Evolutionary conservation across 306 rosid species (phyloP), one percentile per base, ranked within the genome.

Genomic region (Dalbergia cultrata): DNA sequence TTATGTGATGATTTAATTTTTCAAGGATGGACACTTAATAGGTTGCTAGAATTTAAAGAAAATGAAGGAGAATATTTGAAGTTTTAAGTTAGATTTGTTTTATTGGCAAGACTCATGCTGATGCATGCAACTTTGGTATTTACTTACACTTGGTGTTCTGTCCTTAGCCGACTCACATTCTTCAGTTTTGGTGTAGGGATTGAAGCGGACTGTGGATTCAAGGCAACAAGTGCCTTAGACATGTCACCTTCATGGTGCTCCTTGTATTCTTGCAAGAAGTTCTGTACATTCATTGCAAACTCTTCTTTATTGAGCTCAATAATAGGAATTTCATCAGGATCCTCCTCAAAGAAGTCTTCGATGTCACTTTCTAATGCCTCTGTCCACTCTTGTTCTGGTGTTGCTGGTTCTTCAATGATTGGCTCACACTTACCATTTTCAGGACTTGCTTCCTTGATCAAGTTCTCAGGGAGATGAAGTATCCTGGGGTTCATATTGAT

Each of bases 71-170:
- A 69, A n/a, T 41, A 31, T 74, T 81, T 65, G 18, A 35, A 69
- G 47, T 22, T 47, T 62, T 45, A 49, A 12, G 50, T 67, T 72
- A 26, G 37, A 58, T 67, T 13, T 75, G 45, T 63, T 45, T 11
- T 69, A n/a, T 62, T 58, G 43, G 33, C 41, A 72, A 39, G 18
- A 56, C 61, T 26, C 19, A 43, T 72, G 63, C 45, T 68, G 39
- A 39, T 74, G 49, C 67, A 77, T 62, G 63, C 45, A 22, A 49
- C 47, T 70, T 13, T 9, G 22, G 53, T 61, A 65, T 78, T 33
- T 73, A 85, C 98, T 90, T 83, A 95, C 99, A 93, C 99, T 75
- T 83, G 97, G 84, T 95, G 99, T 86, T 95, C 99, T 67, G 99
- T 95, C 64, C 98, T 87, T 79, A 95, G 89, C 86, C 93, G 89